Base-by-base conservation (phyloP, 305 asterid genomes). In the Stenogyne calaminthoides region DNA sequence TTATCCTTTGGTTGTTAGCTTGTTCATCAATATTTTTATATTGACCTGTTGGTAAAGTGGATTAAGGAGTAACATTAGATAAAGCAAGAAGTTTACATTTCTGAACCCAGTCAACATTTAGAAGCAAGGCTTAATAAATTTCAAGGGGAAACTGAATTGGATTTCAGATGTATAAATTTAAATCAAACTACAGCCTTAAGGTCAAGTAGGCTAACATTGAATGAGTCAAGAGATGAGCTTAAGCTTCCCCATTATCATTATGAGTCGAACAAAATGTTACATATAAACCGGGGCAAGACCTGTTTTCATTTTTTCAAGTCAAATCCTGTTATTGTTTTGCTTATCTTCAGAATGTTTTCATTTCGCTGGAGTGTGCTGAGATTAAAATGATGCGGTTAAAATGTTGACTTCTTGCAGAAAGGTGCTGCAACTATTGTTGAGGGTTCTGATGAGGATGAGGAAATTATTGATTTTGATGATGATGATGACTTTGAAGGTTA, bases 401-500 rank as follows among this genome's bases (percentile, higher is more conserved):
- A 42, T 58, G 46, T 46, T 69, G 12, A 69, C 64, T 67, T 65
- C 5, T 61, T 72, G 74, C 92, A 92, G 98, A 95, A 77, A 89
- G 89, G 96, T 72, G 85, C 86, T 14, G 82, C 84, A 18, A 47
- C 85, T 76, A 81, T 75, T 84, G 89, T 81, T 82, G 98, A 91
- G 61, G 89, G 56, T 63, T 85, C 88, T 52, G 97, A 92, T 40
- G 99, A 83, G 74, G 92, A 83, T 1, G 96, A 82, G 62, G 97
- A 94, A 64, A 96, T 88, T 69, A 84, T 95, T 71, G 99, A 95
- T 80, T 88, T 95, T 42, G 98, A 94, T 39, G 98, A 94, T 34
- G 98, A 92, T 12, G 99, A 92, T 15, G 97, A 95, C 80, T 91
- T 92, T 39, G 99, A 91, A 80, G 98, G 97, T 91, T 47, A 52